Evolutionary conservation across 2,329 filamentous ascomycete genomes (phyloP).

Genomic region (Verticillium tricorpus): DNA sequence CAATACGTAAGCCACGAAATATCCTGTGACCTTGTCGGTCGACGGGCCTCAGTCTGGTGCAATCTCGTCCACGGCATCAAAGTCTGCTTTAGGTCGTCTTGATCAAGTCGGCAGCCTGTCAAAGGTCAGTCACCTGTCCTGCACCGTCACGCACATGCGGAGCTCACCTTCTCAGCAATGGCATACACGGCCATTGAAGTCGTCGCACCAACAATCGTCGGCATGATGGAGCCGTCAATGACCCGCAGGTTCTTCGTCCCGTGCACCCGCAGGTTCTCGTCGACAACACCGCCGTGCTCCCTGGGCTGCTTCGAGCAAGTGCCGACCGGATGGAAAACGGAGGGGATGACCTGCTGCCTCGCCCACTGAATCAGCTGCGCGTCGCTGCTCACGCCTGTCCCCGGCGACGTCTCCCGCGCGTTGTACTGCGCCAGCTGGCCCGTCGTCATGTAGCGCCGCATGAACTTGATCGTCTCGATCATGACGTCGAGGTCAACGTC

Average conservation of each 20-base stretch:
- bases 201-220: constrained; percentile 13
- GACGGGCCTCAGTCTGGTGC: too few species aligned
- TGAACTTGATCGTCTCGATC: constrained; percentile 19
- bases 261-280: constrained; percentile 21
- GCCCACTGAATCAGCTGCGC: constrained; percentile 17
- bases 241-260: constrained; percentile 18
- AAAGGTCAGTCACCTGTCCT: neutral
- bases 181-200: constrained; percentile 15
- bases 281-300: constrained; percentile 22
- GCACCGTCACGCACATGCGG: accelerated
- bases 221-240: constrained; percentile 16
- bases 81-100: neutral
- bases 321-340: constrained; percentile 20
- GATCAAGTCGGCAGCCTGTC: constrained; percentile 12
- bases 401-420: constrained; percentile 15
- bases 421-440: constrained; percentile 16
- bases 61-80: too few species aligned
- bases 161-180: constrained; percentile 15
- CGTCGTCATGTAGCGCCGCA: constrained; percentile 18
- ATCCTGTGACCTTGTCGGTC: too few species aligned
- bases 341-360: constrained; percentile 16
- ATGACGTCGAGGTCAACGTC: constrained; percentile 19
- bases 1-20: too few species aligned
- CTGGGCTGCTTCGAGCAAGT: constrained; percentile 23
- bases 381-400: constrained; percentile 13